phyloP scores from a whole-genome alignment of 1,284 basidiomycete species.

The Leccinum pallidistipes region DNA sequence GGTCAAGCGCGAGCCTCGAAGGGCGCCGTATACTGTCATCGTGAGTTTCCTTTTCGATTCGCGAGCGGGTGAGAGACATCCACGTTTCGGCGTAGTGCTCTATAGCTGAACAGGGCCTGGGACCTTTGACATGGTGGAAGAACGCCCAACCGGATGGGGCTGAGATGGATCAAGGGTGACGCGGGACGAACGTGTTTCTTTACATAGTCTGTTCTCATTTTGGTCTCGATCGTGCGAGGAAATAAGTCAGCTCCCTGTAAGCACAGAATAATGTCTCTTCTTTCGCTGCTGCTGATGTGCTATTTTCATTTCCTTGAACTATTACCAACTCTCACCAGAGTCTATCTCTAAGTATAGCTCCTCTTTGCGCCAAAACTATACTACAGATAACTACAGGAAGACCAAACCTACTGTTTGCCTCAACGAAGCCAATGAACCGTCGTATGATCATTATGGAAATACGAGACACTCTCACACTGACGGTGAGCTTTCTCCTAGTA shows the following conservation, averaged over 20 bases:
- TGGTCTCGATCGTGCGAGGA: neutral
- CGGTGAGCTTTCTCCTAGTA: neutral
- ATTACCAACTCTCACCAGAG: neutral
- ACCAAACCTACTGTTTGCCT: neutral
- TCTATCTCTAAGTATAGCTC: neutral
- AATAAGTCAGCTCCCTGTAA: neutral
- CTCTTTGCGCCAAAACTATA: neutral
- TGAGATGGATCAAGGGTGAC: constrained; percentile 37
- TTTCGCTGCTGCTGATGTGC: neutral
- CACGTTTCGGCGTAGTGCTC: constrained; percentile 58
- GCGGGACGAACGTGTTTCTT: constrained; percentile 6
- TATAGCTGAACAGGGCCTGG: constrained; percentile 88
- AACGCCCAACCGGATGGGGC: constrained; percentile 44
- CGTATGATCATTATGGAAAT: neutral
- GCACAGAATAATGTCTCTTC: neutral
- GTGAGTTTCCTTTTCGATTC: constrained; percentile 44
- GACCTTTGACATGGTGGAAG: constrained; percentile 74
- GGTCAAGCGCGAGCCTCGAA: constrained; percentile 49
- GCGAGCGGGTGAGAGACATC: neutral
- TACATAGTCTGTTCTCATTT: neutral
- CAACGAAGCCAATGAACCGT: neutral
- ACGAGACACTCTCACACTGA: too few species aligned
- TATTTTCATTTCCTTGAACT: neutral
- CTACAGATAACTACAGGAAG: neutral
- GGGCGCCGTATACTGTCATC: constrained; percentile 74